Evolutionary conservation across 352 stramenopile species (phyloP), one percentile per base, ranked within the genome.

Genomic region (Peronospora destructor): DNA sequence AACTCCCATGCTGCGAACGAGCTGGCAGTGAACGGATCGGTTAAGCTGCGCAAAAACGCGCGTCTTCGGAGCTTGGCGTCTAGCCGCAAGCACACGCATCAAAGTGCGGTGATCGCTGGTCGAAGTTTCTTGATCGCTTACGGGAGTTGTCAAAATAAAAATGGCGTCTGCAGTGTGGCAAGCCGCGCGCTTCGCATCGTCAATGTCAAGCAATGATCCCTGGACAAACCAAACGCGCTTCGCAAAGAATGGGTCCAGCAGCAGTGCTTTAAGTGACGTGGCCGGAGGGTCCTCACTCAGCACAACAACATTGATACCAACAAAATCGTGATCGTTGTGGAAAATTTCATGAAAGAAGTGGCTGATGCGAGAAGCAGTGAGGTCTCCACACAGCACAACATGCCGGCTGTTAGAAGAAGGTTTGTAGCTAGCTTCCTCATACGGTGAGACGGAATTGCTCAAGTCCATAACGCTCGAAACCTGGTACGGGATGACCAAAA

Each of bases 341-440:
- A 93, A 93, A 21, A 93, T 79, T 35, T 93, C 82, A 42, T 75
- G 74, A 61, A 93, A 93, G 42, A 93, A 93, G 35, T 90, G 71
- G 34, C 85, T 74, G 54, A 93, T 91, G 0, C 82, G 82, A 6
- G 78, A 85, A 6, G 73, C 66, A 34, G 77, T 91, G 42, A 93
- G 71, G 28, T 93, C 82, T 13, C 82, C 82, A 51, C 82, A 93
- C 23, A 93, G 73, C 19, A 93, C 76, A 30, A 93, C 79, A 44
- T 91, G 81, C 39, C 79, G 80, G 30, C 68, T 70, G 7, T 64
- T 64, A 2, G 60, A 58, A 4, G 77, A 73, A 10, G 79, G 74
- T 44, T 87, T 90, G 69, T 87, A 87, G 29, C 62, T 66, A n/a
- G 74, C 66, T 45, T 83, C 53, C 37, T 93, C 72, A 49, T 87